Evolutionary conservation across 2,329 filamentous ascomycete species (phyloP).

Genomic region (Clarireedia sp.): DNA sequence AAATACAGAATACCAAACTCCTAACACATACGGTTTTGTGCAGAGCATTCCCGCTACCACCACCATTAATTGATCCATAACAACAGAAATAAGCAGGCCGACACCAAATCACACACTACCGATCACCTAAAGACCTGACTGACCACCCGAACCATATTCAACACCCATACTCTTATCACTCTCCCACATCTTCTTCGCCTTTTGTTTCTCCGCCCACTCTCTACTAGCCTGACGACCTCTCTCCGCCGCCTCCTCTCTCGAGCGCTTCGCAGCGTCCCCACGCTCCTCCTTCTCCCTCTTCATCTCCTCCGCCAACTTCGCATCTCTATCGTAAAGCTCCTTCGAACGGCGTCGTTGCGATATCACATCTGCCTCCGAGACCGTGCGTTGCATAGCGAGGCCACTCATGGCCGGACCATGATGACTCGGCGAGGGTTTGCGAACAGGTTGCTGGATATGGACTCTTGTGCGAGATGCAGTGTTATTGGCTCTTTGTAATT

Average conservation of each 20-base stretch:
- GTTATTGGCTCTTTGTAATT: conserved; percentile 27
- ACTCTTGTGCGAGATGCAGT: conserved; percentile 25
- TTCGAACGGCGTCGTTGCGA: conserved; percentile 45
- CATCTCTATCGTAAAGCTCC: conserved; percentile 47
- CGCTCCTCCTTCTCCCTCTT: conserved; percentile 47
- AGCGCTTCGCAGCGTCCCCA: conserved; percentile 45
- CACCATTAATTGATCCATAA: neutral
- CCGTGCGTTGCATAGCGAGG: conserved; percentile 33
- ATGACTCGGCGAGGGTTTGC: conserved; percentile 19
- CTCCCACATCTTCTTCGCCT: conserved; percentile 21
- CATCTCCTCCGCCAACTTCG: conserved; percentile 37
- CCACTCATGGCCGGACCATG: conserved; percentile 22
- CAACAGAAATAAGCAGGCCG: neutral
- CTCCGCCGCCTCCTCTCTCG: conserved; percentile 54
- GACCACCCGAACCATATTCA: conserved; percentile 23
- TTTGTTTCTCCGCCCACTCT: conserved; percentile 54
- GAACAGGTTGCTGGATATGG: conserved; percentile 10
- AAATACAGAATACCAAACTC: neutral
- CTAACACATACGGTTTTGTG: neutral
- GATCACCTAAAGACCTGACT: conserved; percentile 16
- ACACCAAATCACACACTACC: neutral
- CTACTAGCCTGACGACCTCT: conserved; percentile 50
- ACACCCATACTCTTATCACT: conserved; percentile 20
- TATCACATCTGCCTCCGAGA: conserved; percentile 43
- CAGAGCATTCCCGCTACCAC: neutral